Evolutionary conservation across 2,329 filamentous ascomycete species (phyloP).

Genomic region (Aureobasidium sp.): DNA sequence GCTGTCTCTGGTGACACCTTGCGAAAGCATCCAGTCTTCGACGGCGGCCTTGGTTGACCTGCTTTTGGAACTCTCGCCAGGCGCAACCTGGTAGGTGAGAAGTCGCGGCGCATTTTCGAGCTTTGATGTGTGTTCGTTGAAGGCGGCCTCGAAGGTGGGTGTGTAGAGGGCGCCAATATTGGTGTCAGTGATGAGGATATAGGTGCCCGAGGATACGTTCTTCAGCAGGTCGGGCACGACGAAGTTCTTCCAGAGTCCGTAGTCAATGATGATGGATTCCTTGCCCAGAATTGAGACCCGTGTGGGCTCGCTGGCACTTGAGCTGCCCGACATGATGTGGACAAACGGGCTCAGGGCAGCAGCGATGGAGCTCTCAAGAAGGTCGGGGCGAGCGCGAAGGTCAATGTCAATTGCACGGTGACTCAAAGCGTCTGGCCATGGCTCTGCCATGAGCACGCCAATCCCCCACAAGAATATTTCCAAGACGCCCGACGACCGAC

Average conservation of each 20-base stretch:
- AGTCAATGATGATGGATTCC: conserved; percentile 85
- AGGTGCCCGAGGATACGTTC: conserved; percentile 77
- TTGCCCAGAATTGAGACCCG: conserved; percentile 78
- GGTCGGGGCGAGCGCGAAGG: not conserved
- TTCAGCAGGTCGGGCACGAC: conserved; percentile 73
- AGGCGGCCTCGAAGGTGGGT: conserved; percentile 63
- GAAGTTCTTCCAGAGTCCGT: conserved; percentile 79
- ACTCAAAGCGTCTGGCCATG: conserved; percentile 4
- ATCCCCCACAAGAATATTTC: conserved; percentile 8
- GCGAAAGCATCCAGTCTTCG: conserved; percentile 91
- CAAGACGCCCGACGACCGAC: not conserved
- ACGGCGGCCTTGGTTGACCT: conserved; percentile 90
- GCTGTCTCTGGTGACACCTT: conserved; percentile 90
- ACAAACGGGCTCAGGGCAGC: not conserved
- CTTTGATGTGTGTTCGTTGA: conserved; percentile 40
- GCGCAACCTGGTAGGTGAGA: conserved; percentile 77
- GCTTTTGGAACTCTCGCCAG: conserved; percentile 89
- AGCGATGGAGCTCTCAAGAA: conserved; percentile 1
- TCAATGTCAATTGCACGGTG: not conserved
- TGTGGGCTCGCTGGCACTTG: conserved; percentile 31
- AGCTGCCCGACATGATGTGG: conserved; percentile 12
- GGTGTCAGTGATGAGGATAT: conserved; percentile 93
- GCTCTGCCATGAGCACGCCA: not conserved
- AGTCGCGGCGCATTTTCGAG: conserved; percentile 54
- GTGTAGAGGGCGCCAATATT: conserved; percentile 80